These are phyloP conservation scores for Scheffersomyces segobiensis DNA, from an alignment of 1,139 yeast species.

Conservation along the genomic window DNA sequence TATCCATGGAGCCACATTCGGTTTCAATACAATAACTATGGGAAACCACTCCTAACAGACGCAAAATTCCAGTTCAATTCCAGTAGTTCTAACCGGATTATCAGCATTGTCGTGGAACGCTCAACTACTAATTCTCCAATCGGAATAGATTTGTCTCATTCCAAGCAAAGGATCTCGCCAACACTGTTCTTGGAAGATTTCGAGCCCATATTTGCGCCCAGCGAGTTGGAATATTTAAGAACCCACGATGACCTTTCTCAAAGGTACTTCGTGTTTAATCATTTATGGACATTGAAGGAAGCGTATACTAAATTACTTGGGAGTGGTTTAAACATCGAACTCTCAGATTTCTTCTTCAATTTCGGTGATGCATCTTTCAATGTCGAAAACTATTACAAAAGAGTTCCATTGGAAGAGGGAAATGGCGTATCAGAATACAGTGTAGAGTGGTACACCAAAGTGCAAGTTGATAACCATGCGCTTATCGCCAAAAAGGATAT, in stretches of 20 bases:
- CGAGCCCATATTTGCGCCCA: constrained; percentile 45
- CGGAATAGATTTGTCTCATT: constrained; percentile 67
- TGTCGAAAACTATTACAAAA: not conserved
- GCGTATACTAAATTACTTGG: constrained; percentile 66
- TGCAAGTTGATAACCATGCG: constrained; percentile 1
- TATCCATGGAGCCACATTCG: constrained; percentile 20
- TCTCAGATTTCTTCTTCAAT: constrained; percentile 24
- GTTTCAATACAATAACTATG: constrained; percentile 29
- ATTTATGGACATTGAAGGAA: constrained; percentile 74
- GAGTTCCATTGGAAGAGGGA: not conserved
- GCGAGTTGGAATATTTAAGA: constrained; percentile 38
- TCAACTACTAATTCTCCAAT: constrained; percentile 26
- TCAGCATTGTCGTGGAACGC: constrained; percentile 43
- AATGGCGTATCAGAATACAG: not conserved
- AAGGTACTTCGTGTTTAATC: constrained; percentile 43
- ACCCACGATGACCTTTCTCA: constrained; percentile 10
- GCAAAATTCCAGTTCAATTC: constrained; percentile 42
- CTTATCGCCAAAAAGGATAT: constrained; percentile 1
- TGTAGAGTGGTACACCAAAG: constrained; percentile 2
- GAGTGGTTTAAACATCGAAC: constrained; percentile 57
- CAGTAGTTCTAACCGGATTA: constrained; percentile 57
- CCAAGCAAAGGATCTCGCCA: constrained; percentile 40
- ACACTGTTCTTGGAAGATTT: constrained; percentile 43
- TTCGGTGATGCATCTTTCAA: constrained; percentile 1
- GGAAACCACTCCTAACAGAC: constrained; percentile 33